Evolutionary conservation across 371 early-diverging fungal species (phyloP), one percentile per base, ranked within the genome.

Genomic region (Mucor circinelloides): DNA sequence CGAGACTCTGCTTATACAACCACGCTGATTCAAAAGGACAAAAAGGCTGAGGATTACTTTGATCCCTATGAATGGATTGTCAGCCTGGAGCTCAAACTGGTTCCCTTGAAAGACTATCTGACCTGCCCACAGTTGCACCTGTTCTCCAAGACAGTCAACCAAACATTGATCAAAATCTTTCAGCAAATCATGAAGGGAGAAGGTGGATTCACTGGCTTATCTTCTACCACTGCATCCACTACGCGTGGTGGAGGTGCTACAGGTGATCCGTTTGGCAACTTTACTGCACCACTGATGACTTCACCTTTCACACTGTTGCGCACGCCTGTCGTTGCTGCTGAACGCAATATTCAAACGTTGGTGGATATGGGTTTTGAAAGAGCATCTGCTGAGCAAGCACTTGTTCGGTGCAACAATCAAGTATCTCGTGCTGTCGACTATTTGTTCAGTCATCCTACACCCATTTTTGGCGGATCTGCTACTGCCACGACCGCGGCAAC

Each of bases 331-430:
- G 71, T 77, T 3, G 86, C 80, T 5, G 90, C 93, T 73, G 85
- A 85, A 32, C 85, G 83, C 9, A 82, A 84, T 55, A 85, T 97
- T 17, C 86, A 89, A 23, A 89, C 89, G 25, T 76, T 98, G 13
- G 79, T 90, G 7, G 92, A 94, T 32, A 95, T 97, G 95, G 98
- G 98, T 0, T 98, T 97, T 76, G 82, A 91, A 6, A 84, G 92
- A n/a, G 77, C 82, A 3, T 91, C 93, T 4, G 94, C 96, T 0
- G 94, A 92, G 68, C 82, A 81, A 31, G 97, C 97, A 2, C 78
- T 97, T 55, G 75, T 86, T 13, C 89, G 96, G 1, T 90, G 88
- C 63, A 84, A 82, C 25, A 96, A 97, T 67, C 91, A 92, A 66
- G 82, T 97, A 0, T 85, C 86, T 15, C 85, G 96, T 21, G 98